Evolutionary conservation across 2,329 filamentous ascomycete genomes (phyloP), one percentile per base, ranked within the genome.

Genomic region (Talaromyces sp.): DNA sequence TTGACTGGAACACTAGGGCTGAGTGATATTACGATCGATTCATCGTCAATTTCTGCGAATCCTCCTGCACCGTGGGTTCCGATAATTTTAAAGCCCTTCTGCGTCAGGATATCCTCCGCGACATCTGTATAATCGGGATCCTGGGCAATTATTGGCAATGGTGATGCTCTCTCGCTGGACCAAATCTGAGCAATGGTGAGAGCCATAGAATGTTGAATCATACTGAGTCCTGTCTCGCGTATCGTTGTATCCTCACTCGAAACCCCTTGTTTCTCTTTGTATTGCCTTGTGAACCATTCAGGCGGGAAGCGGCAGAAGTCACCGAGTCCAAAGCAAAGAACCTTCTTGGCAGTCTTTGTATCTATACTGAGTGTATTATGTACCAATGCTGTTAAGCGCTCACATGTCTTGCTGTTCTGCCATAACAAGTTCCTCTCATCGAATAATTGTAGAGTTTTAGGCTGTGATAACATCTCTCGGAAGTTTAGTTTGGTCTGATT

Each of bases 141-240:
- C 49, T 62, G 45, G 30, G 59, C 6, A 51, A 53, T n/a, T n/a
- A n/a, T n/a, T n/a, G n/a, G 32, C 51, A 60, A 53, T 51, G 24
- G 45, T 36, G 61, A 3, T 49, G 10, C 41, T 51, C 52, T n/a
- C 55, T 60, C 52, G 35, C 55, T 53, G 47, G 47, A 8, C 49
- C 39, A 62, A 51, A 58, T 36, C 52, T 58, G 51, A 55, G 60
- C 57, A 20, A 58, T 61, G 54, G 60, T 62, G 19, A 58, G 55
- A 55, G 57, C 60, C 52, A 62, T 59, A 44, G 55, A 57, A 51
- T 62, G 57, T 51, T 62, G 51, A 40, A 62, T 55, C 50, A 62
- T 58, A 14, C 47, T 43, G 39, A n/a, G n/a, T n/a, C n/a, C n/a
- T n/a, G n/a, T n/a, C n/a, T n/a, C n/a, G n/a, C n/a, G n/a, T n/a